These are phyloP conservation scores for Vigna angularis DNA, from an alignment of 306 rosid genomes.

Conservation along the genomic window DNA sequence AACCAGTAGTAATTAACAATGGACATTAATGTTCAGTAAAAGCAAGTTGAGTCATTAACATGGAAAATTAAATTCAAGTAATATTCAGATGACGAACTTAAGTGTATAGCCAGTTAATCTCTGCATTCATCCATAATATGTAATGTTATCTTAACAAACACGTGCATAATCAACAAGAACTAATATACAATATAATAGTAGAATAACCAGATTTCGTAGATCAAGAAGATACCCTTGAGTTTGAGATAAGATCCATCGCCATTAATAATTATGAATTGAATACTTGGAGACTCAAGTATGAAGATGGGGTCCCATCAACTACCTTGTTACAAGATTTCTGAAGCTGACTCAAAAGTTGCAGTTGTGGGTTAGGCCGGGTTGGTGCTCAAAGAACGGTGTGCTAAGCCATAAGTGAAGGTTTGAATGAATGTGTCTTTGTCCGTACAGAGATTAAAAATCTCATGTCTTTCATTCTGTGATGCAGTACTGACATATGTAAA, in stretches of 20 bases:
- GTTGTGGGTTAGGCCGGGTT: slow-evolving; percentile 28
- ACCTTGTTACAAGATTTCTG: slow-evolving; percentile 1
- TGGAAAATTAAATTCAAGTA: not conserved
- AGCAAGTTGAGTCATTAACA: not conserved
- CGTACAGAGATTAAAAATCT: slow-evolving; percentile 13
- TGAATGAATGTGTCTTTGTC: slow-evolving; percentile 31
- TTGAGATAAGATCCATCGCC: slow-evolving; percentile 40
- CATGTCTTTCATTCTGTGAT: slow-evolving; percentile 24
- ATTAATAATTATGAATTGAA: slow-evolving; percentile 47
- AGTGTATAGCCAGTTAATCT: not conserved
- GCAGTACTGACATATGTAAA: slow-evolving; percentile 23
- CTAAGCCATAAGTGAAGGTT: slow-evolving; percentile 23
- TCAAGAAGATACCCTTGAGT: slow-evolving; percentile 14
- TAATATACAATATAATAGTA: not conserved
- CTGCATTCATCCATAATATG: not conserved
- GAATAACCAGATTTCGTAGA: not conserved
- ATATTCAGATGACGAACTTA: not conserved
- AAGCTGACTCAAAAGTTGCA: slow-evolving; percentile 53
- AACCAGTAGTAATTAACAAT: not conserved
- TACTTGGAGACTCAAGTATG: slow-evolving; percentile 36
- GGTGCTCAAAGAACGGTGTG: slow-evolving; percentile 27
- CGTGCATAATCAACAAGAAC: slow-evolving; percentile 26
- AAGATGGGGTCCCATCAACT: slow-evolving; percentile 36
- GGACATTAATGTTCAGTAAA: not conserved
- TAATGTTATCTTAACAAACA: not conserved